Percentiles rank a stretch among this genome's conserved stretches.
Conservation (phyloP, 257 asterid species). For the Solanum pennellii region DNA sequence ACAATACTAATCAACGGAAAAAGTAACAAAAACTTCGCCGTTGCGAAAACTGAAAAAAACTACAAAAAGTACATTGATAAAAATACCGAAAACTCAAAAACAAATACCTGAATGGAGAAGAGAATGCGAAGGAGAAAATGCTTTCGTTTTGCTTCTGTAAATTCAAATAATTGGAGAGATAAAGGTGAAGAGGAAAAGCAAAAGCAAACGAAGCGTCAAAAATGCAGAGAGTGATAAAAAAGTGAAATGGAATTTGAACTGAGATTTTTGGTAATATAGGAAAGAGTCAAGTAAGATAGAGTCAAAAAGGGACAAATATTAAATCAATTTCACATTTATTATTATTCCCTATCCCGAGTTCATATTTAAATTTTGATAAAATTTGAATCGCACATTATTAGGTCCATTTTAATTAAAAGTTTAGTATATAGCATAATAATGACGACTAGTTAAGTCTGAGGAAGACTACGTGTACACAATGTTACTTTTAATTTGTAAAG, state of each 20-base stretch:
- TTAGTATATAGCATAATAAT: neutral
- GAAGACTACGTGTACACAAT: rapidly evolving
- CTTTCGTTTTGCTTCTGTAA: neutral
- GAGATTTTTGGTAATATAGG: neutral
- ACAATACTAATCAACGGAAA: neutral
- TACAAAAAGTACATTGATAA: neutral
- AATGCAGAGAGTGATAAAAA: neutral
- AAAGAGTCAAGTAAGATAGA: neutral
- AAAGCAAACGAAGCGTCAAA: neutral
- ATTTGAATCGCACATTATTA: neutral
- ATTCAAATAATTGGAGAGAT: neutral
- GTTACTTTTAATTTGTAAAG: neutral
- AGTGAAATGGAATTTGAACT: neutral
- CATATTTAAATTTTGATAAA: neutral
- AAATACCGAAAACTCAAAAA: neutral
- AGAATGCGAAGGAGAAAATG: neutral
- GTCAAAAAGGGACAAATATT: neutral
- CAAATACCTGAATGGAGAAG: neutral
- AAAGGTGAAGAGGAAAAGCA: neutral
- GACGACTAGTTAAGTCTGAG: rapidly evolving
- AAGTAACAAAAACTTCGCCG: neutral
- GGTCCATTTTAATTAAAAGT: no score
- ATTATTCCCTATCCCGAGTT: neutral
- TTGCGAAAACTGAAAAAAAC: neutral
- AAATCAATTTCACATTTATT: neutral